Evolutionary conservation across 2,329 filamentous ascomycete species (phyloP).

Genomic region (Pyrenophora graminea): DNA sequence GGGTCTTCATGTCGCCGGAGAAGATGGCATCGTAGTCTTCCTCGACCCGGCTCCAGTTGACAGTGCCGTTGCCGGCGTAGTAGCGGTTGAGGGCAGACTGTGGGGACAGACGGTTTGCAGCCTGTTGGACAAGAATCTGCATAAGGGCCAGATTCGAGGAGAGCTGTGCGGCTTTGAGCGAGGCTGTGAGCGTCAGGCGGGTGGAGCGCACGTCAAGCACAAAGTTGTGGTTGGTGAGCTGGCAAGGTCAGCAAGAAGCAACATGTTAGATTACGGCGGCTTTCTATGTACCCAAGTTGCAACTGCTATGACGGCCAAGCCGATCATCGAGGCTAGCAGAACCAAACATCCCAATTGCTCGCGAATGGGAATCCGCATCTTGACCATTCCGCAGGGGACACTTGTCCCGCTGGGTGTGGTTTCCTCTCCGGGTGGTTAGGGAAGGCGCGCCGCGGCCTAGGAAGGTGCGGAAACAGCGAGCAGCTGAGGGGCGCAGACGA

Average conservation of each 20-base stretch:
- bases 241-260: slow-evolving; percentile 12
- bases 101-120: slow-evolving; percentile 65
- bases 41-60: slow-evolving; percentile 65
- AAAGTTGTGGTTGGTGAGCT: slow-evolving; percentile 65
- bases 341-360: slow-evolving; percentile 85
- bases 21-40: slow-evolving; percentile 75
- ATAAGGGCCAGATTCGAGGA: slow-evolving; percentile 78
- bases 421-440: neutral
- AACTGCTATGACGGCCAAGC: slow-evolving; percentile 77
- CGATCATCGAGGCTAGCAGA: slow-evolving; percentile 72
- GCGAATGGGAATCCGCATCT: slow-evolving; percentile 84
- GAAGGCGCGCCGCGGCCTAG: slow-evolving; percentile 11
- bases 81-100: slow-evolving; percentile 58
- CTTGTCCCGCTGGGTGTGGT: neutral
- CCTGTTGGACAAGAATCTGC: slow-evolving; percentile 72
- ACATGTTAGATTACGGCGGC: neutral
- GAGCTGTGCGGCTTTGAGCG: slow-evolving; percentile 82
- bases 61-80: slow-evolving; percentile 58
- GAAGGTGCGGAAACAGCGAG: slow-evolving; percentile 1
- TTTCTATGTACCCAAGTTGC: slow-evolving; percentile 62
- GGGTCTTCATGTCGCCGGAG: slow-evolving; percentile 55
- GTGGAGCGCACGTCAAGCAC: slow-evolving; percentile 62
- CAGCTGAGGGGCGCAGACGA: slow-evolving; percentile 23
- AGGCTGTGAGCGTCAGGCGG: slow-evolving; percentile 76
- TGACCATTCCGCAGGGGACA: slow-evolving; percentile 39